Evolutionary conservation across 345 rosid genomes (phyloP), one percentile per base, ranked within the genome.

Genomic region (Eucalyptus virginea): DNA sequence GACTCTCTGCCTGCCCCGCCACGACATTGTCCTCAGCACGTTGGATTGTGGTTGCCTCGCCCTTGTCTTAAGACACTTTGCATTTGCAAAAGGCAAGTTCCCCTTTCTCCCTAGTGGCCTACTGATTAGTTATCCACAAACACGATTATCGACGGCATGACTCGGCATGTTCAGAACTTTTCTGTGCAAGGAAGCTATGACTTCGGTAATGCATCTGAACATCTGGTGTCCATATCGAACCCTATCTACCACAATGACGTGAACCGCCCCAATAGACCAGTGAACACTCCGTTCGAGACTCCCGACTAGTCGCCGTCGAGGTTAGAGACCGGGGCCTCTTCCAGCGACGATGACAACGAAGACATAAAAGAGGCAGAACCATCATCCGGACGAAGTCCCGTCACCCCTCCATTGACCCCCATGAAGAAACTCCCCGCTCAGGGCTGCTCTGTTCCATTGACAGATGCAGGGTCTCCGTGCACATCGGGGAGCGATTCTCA

Each of bases 341-440:
- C 94, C 7, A 90, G 92, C 5, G 94, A 93, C 28, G 92, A 24
- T 52, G 58, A 19, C 24, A 50, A 92, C 45, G 14, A 26, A 6
- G 90, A 86, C 21, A 21, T 45, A 34, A 77, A 52, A 69, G 90
- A 51, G 83, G 28, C 28, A 54, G 81, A 88, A 44, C 56, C 91
- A 26, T 81, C 86, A 13, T 56, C 90, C 30, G 9, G 87, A 40
- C 47, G n/a, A 49, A 54, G 44, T 24, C 88, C 88, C 5, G 49
- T n/a, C 49, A 95, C 96, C 10, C 96, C 98, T 48, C 97, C 95
- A 37, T 92, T 96, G 93, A 93, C n/a, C 95, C 81, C 99, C 30
- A 96, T 96, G 98, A 96, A 96, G 94, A 92, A 94, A 91, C 96
- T 96, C 8, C 98, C 97, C 34, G 95, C 94, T 23, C 92, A 94